Evolutionary conservation across 768 basidiomycete genomes (phyloP), one percentile per base, ranked within the genome.

Genomic region (Boletus patriciae): DNA sequence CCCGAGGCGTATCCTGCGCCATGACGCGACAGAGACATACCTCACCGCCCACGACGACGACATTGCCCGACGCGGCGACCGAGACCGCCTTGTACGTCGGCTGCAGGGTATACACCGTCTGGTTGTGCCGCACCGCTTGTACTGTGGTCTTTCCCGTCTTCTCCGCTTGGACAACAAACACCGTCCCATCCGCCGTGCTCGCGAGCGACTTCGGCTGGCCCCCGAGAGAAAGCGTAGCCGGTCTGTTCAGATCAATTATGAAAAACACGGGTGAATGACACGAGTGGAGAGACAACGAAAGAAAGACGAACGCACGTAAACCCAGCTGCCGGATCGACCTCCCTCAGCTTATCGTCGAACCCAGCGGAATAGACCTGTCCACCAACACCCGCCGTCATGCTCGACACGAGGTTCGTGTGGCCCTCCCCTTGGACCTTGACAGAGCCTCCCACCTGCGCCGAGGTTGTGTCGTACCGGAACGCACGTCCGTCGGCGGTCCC

Each of bases 401-500:
- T 86, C 0, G 85, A 80, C 19, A 97, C 80, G 47, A 88, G 77
- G 58, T 78, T 90, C 7, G 83, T 78, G 70, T 96, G 95, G 1
- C 84, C 82, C 3, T 80, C 74, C 4, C 94, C 94, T 23, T 70
- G 68, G 13, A 92, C 71, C 34, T 78, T 78, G 3, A 74, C 70
- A 25, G 67, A 62, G n/a, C 52, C 47, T 0, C 43, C 52, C 1
- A 40, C 41, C n/a, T 62, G 55, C 4, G 46, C 49, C 10, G 57
- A 59, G 16, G 57, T 34, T 1, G 79, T 74, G 16, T 84, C 80
- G 67, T 88, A 92, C 2, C 85, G 78, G 46, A 87, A 77, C 2
- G 86, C 74, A 15, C 90, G 86, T 1, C 94, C 93, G 58, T 93
- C 90, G 5, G 87, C 85, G 0, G 87, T 85, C 18, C 94, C 94